A percentile compares a stretch with the other conserved stretches of the same genome.
Conservation (phyloP, 768 basidiomycete genomes). For the Rhizopogon vinicolor region DNA sequence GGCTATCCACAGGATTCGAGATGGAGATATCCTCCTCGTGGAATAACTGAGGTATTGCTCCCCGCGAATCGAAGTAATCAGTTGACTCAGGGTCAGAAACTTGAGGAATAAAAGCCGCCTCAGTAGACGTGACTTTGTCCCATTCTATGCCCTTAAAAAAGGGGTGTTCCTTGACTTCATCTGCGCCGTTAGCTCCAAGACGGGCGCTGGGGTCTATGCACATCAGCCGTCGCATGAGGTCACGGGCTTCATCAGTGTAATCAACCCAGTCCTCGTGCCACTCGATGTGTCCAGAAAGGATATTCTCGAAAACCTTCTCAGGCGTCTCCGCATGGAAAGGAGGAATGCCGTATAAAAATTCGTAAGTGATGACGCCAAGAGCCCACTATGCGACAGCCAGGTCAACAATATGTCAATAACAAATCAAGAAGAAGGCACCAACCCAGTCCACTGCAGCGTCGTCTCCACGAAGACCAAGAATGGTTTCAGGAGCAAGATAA, state of each 20-base stretch:
- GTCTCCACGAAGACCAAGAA: constrained; percentile 91
- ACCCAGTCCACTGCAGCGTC: constrained; percentile 98
- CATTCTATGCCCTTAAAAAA: constrained; percentile 92
- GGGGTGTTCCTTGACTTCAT: constrained; percentile 89
- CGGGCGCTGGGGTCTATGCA: constrained; percentile 74
- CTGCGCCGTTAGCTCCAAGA: constrained; percentile 81
- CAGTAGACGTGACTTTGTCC: constrained; percentile 82
- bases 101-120: constrained; percentile 94
- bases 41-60: constrained; percentile 87
- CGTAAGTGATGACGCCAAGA: constrained; percentile 95
- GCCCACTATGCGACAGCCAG: constrained; percentile 71
- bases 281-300: constrained; percentile 87
- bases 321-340: constrained; percentile 98
- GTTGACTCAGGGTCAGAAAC: constrained; percentile 96
- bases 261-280: constrained; percentile 97
- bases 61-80: constrained; percentile 98
- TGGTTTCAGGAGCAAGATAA: constrained; percentile 94
- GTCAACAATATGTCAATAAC: constrained; percentile 8
- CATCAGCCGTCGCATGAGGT: constrained; percentile 88
- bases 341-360: constrained; percentile 94
- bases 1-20: constrained; percentile 45
- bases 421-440: constrained; percentile 23
- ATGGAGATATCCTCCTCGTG: constrained; percentile 79
- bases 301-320: constrained; percentile 97
- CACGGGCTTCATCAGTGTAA: constrained; percentile 77